Conservation (phyloP, 2,329 filamentous ascomycete genomes). For the Fusarium verrucosum region DNA sequence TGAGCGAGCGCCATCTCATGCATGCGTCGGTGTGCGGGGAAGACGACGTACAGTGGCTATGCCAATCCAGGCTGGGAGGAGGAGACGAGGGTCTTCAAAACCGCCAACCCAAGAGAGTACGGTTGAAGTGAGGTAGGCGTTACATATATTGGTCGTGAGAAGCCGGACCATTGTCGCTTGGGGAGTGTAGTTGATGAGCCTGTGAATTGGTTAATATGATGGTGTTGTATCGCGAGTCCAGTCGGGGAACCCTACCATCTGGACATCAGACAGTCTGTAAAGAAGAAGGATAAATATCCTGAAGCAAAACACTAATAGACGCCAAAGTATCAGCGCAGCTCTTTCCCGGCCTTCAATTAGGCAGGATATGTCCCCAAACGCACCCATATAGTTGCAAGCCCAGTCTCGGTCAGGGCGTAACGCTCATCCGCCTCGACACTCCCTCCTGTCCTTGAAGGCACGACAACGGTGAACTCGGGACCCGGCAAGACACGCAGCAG, state of each 20-base stretch:
- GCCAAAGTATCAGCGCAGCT: conserved; percentile 14
- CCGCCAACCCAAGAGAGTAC: conserved; percentile 76
- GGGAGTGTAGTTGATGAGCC: conserved; percentile 86
- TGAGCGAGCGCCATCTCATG: no score
- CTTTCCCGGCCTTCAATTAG: neutral
- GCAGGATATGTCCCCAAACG: conserved; percentile 44
- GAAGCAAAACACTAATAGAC: conserved; percentile 73
- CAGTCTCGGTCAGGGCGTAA: conserved; percentile 70
- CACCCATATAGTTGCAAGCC: conserved; percentile 79
- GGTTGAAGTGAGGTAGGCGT: conserved; percentile 78
- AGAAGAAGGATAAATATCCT: conserved; percentile 83
- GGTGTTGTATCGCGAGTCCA: neutral
- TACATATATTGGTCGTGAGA: conserved; percentile 76
- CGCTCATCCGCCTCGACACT: conserved; percentile 40
- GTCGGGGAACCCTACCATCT: conserved; percentile 67
- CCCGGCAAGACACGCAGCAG: conserved; percentile 68
- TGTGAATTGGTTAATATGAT: conserved; percentile 46
- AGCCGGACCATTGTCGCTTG: conserved; percentile 83
- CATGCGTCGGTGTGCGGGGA: conserved; percentile 7
- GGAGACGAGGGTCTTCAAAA: conserved; percentile 73
- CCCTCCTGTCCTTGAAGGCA: conserved; percentile 38
- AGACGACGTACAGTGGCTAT: conserved; percentile 72
- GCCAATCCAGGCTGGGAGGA: conserved; percentile 80
- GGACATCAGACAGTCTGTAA: conserved; percentile 86
- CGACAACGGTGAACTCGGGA: conserved; percentile 44